A percentile compares a stretch with the other conserved stretches of the same genome.
Evolutionary conservation across 768 basidiomycete genomes (phyloP).

Genomic region (Calocera viscosa): DNA sequence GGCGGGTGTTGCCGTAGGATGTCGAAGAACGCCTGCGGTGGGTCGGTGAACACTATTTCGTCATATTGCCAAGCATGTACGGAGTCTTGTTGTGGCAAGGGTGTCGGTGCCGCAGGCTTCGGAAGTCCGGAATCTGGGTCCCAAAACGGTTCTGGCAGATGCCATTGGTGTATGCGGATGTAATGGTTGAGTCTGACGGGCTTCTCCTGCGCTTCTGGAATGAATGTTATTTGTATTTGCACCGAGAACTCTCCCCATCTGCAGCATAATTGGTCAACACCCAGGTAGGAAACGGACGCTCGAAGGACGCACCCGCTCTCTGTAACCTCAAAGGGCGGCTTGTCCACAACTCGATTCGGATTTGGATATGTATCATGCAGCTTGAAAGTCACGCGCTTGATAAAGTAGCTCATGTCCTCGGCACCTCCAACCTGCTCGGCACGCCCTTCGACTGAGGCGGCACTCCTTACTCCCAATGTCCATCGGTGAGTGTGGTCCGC

Average conservation of each 20-base stretch:
- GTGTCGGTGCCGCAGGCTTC: slow-evolving; percentile 9
- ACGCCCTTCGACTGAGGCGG: slow-evolving; percentile 55
- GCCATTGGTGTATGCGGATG: slow-evolving; percentile 89
- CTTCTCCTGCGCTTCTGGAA: slow-evolving; percentile 83
- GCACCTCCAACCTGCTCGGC: slow-evolving; percentile 69
- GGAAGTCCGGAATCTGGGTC: slow-evolving; percentile 47
- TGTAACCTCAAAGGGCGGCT: slow-evolving; percentile 85
- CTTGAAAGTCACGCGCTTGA: slow-evolving; percentile 95
- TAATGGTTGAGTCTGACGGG: slow-evolving; percentile 79
- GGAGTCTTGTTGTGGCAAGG: slow-evolving; percentile 29
- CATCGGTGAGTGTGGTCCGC: slow-evolving; percentile 87
- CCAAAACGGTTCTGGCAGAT: slow-evolving; percentile 14
- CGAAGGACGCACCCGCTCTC: slow-evolving; percentile 72
- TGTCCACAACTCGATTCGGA: slow-evolving; percentile 80
- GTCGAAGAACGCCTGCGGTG: slow-evolving; percentile 73
- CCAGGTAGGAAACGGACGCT: neutral
- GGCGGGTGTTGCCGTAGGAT: slow-evolving; percentile 72
- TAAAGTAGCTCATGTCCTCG: slow-evolving; percentile 80
- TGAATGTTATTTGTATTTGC: slow-evolving; percentile 79
- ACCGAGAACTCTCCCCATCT: slow-evolving; percentile 98
- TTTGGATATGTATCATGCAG: slow-evolving; percentile 92
- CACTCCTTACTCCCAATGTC: slow-evolving; percentile 90
- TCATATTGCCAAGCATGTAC: slow-evolving; percentile 99
- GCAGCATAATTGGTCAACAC: neutral
- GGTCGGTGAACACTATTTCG: slow-evolving; percentile 92